Evolutionary conservation across 2,329 filamentous ascomycete species (phyloP), one percentile per base, ranked within the genome.

Genomic region (Fusarium sp.): DNA sequence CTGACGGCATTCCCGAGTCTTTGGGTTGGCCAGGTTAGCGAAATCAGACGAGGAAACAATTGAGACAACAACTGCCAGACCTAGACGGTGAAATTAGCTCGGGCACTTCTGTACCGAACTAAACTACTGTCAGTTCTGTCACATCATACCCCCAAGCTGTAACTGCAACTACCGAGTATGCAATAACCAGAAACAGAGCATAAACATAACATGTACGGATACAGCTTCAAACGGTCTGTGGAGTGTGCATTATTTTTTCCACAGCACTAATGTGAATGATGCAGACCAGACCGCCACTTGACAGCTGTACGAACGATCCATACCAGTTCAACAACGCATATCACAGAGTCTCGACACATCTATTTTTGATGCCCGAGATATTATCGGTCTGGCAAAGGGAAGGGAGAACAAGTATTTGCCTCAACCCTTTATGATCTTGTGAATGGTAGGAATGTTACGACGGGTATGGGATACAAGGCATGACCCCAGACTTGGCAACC

Each of bases 211-310:
- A 28, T 28, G 28, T 28, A 28, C 11, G 11, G 11, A 12, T 18
- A 49, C 26, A 19, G 37, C 60, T 54, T 57, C 48, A 37, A 23
- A 42, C 21, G 39, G 42, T 52, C 53, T 56, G 56, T 67, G 43
- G 31, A 42, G 48, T 64, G 62, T 66, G 65, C 60, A 59, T 49
- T 64, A 28, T 53, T 58, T 41, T 46, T 46, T 59, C 43, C 45
- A 23, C 60, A 62, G 41, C 63, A 72, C 70, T 70, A 65, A 58
- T 46, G 48, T 70, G 45, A 57, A 72, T 65, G 60, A 72, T 57
- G 70, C 72, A 74, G 72, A 74, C 72, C 72, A 74, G 72, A 74
- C 72, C 72, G 72, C 72, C 74, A 61, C 72, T 74, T 75, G 72
- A 72, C 72, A 74, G 65, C 68, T 71, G 70, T 58, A 68, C 65